Conservation (phyloP, 768 basidiomycete genomes). For the Crassisporium funariophilum region DNA sequence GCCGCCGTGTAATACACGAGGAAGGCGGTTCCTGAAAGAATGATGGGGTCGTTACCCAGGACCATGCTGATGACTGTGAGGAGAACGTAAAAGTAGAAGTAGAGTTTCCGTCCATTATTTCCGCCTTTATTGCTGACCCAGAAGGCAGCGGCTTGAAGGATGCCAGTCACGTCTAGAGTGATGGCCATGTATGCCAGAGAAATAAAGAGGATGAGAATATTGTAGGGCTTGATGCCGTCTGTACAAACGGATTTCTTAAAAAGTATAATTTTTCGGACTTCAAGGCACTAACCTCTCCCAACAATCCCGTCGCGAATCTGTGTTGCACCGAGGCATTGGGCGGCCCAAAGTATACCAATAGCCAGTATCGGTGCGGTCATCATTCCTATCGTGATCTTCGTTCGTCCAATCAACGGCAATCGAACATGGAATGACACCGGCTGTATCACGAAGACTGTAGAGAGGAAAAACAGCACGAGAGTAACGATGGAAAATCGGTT, state of each 20-base stretch:
- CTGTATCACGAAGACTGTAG: slow-evolving; percentile 56
- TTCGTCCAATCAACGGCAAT: slow-evolving; percentile 31
- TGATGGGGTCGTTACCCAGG: slow-evolving; percentile 94
- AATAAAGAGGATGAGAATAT: slow-evolving; percentile 92
- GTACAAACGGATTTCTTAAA: slow-evolving; percentile 11
- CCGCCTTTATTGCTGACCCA: slow-evolving; percentile 86
- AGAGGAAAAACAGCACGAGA: slow-evolving; percentile 53
- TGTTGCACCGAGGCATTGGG: slow-evolving; percentile 51
- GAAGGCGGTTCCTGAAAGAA: slow-evolving; percentile 90
- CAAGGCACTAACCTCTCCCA: slow-evolving; percentile 27
- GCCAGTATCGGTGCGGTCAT: slow-evolving; percentile 56
- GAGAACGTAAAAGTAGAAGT: slow-evolving; percentile 81
- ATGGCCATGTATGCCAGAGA: slow-evolving; percentile 93
- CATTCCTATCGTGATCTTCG: slow-evolving; percentile 45
- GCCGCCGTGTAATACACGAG: slow-evolving; percentile 85
- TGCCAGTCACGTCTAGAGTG: slow-evolving; percentile 86
- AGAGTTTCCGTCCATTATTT: slow-evolving; percentile 68
- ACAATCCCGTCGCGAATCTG: slow-evolving; percentile 79
- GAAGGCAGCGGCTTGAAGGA: slow-evolving; percentile 85
- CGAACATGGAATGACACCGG: slow-evolving; percentile 45
- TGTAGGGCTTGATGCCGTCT: slow-evolving; percentile 84
- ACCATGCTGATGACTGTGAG: slow-evolving; percentile 75
- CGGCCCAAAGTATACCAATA: slow-evolving; percentile 59
- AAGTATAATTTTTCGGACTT: not conserved
- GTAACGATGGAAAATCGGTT: slow-evolving; percentile 52